phyloP scores from a whole-genome alignment of 352 stramenopile genomes.

The Saprolegnia diclina region DNA sequence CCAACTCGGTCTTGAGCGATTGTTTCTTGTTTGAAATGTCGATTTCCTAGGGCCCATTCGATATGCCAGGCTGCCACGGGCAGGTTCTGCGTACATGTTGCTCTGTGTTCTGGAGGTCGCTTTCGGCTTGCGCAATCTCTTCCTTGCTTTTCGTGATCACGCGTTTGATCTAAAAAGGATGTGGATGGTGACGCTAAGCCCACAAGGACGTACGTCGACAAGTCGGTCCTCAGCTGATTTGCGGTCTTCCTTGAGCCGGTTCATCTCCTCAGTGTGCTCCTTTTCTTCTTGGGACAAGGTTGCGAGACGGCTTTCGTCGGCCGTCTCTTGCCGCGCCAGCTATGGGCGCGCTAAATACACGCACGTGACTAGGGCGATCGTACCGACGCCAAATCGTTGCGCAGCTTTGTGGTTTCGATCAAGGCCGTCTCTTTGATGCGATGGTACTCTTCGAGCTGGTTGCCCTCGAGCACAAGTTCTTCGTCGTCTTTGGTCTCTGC shows the following conservation, averaged over 20 bases:
- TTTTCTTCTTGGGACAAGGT: constrained; percentile 61
- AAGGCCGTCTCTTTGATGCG: constrained; percentile 71
- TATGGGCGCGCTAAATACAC: neutral
- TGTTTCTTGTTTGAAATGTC: constrained; percentile 44
- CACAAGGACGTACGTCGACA: constrained; percentile 37
- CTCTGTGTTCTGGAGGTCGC: constrained; percentile 48
- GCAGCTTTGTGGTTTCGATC: constrained; percentile 63
- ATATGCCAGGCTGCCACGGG: neutral
- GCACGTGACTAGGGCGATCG: neutral
- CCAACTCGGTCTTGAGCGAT: constrained; percentile 55
- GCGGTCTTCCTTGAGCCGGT: constrained; percentile 55
- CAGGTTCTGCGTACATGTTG: constrained; percentile 36
- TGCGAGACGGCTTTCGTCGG: constrained; percentile 67
- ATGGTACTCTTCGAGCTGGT: constrained; percentile 74
- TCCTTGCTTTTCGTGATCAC: constrained; percentile 59
- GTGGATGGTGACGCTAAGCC: neutral
- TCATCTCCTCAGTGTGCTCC: constrained; percentile 65
- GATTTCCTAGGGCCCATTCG: constrained; percentile 12
- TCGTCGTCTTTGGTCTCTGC: constrained; percentile 34
- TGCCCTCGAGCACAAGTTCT: constrained; percentile 52
- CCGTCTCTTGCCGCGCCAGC: constrained; percentile 46
- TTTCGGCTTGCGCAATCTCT: constrained; percentile 48
- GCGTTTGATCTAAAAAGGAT: constrained; percentile 46
- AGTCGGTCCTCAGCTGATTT: constrained; percentile 58
- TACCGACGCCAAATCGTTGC: constrained; percentile 65